Evolutionary conservation across 768 basidiomycete genomes (phyloP).

Genomic region (Lactarius indigo): DNA sequence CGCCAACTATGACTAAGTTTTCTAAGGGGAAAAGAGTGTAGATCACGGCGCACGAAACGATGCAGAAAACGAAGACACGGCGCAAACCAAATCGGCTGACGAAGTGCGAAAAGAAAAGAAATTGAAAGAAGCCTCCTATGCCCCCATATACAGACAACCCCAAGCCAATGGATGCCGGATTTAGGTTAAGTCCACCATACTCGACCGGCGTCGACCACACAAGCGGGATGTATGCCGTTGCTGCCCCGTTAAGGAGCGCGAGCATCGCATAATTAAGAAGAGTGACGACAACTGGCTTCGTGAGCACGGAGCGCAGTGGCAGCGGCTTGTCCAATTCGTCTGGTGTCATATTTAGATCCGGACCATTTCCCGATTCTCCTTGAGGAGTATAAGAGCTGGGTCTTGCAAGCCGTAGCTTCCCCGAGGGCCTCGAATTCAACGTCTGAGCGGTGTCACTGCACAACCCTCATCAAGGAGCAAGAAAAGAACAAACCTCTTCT

Average conservation of each 20-base stretch:
- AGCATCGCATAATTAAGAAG: conserved; percentile 41
- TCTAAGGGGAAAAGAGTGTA: conserved; percentile 31
- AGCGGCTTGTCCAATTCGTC: conserved; percentile 12
- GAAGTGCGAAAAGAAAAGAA: conserved; percentile 37
- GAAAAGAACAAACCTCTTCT: not conserved
- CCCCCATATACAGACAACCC: conserved; percentile 36
- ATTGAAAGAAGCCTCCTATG: conserved; percentile 37
- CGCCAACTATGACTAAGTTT: not conserved
- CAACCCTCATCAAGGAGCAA: not conserved
- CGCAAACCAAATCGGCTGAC: conserved; percentile 37
- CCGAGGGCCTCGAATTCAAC: not conserved
- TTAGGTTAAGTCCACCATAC: conserved; percentile 31
- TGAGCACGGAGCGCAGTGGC: conserved; percentile 32
- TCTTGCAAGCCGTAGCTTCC: not conserved
- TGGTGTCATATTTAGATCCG: not conserved
- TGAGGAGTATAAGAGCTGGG: not conserved
- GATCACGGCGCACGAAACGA: conserved; percentile 27
- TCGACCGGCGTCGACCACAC: conserved; percentile 37
- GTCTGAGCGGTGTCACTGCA: not conserved
- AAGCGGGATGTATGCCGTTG: conserved; percentile 41
- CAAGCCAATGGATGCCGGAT: conserved; percentile 37
- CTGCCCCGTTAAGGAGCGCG: conserved; percentile 41
- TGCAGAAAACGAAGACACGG: conserved; percentile 29
- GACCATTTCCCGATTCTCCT: not conserved
- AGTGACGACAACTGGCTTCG: conserved; percentile 36